A percentile compares a stretch with the other conserved stretches of the same genome.
Conservation (phyloP, 306 rosid species). For the Bauhinia variegata region DNA sequence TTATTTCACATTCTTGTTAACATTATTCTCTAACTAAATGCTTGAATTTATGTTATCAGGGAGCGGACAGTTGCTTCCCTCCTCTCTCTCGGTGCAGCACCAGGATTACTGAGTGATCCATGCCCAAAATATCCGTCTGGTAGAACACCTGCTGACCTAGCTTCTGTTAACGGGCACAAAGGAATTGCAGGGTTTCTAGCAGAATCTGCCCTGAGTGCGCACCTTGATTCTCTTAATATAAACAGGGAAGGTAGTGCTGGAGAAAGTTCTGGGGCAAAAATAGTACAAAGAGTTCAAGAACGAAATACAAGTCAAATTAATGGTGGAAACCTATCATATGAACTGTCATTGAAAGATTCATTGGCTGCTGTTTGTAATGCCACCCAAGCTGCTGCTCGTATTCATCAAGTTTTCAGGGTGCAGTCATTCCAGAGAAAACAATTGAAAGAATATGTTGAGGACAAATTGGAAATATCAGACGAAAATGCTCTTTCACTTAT, state of each 20-base stretch:
- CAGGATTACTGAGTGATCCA: conserved; percentile 81
- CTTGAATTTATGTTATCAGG: conserved; percentile 48
- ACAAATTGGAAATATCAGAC: conserved; percentile 56
- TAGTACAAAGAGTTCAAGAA: conserved; percentile 50
- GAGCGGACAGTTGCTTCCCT: conserved; percentile 80
- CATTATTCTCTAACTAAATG: conserved; percentile 33
- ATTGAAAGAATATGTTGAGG: conserved; percentile 49
- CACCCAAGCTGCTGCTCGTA: conserved; percentile 82
- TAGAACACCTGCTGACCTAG: conserved; percentile 85
- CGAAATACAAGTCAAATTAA: conserved; percentile 36
- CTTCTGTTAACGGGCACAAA: conserved; percentile 78
- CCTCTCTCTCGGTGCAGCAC: conserved; percentile 75
- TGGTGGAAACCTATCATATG: conserved; percentile 44
- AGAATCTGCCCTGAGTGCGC: conserved; percentile 62
- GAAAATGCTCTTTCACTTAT: conserved; percentile 64
- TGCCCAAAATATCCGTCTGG: conserved; percentile 62
- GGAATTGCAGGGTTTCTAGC: conserved; percentile 95
- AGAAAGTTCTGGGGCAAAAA: conserved; percentile 49
- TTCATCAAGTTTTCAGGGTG: conserved; percentile 78
- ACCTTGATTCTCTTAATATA: conserved; percentile 60
- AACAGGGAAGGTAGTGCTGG: conserved; percentile 46
- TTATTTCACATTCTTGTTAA: not conserved
- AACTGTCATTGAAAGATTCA: conserved; percentile 73
- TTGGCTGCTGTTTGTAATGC: conserved; percentile 87
- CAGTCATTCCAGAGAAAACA: conserved; percentile 87